These are phyloP conservation scores for Trichoderma cornu-damae DNA, from an alignment of 2,329 filamentous ascomycete species.

Conservation along the genomic window DNA sequence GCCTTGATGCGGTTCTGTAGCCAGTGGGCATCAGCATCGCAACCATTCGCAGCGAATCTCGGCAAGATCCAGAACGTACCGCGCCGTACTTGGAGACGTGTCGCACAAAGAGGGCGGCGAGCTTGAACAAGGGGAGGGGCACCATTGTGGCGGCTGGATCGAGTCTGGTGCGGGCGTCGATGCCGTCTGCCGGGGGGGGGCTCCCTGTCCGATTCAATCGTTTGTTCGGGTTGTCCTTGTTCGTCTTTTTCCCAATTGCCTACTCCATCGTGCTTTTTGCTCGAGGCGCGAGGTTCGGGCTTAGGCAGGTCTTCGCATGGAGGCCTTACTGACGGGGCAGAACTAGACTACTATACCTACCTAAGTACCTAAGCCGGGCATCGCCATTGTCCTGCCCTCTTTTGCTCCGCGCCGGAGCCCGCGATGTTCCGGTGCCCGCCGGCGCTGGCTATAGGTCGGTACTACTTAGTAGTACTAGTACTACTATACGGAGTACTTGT, in stretches of 20 bases:
- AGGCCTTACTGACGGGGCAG: conserved; percentile 1
- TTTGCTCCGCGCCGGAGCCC: conserved; percentile 11
- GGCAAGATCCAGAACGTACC: conserved; percentile 40
- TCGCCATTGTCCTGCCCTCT: neutral
- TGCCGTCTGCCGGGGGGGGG: neutral
- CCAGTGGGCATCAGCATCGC: conserved; percentile 20
- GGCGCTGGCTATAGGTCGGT: neutral
- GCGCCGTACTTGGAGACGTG: conserved; percentile 66
- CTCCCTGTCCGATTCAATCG: conserved; percentile 1
- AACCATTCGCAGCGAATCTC: neutral
- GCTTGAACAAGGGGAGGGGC: conserved; percentile 62
- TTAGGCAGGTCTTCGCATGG: neutral
- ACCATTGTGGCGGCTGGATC: conserved; percentile 47
- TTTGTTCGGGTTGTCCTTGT: neutral
- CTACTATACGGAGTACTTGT: neutral
- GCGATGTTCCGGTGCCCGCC: conserved; percentile 19
- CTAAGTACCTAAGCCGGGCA: neutral
- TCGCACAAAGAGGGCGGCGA: conserved; percentile 58
- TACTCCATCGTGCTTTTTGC: neutral
- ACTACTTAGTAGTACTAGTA: too few species aligned
- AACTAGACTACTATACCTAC: too few species aligned
- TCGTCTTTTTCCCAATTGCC: neutral
- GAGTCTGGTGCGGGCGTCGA: neutral
- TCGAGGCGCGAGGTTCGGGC: neutral
- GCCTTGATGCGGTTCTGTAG: conserved; percentile 59